Conservation (phyloP, 108 stramenopile genomes). For the Schizochytrium sp. region DNA sequence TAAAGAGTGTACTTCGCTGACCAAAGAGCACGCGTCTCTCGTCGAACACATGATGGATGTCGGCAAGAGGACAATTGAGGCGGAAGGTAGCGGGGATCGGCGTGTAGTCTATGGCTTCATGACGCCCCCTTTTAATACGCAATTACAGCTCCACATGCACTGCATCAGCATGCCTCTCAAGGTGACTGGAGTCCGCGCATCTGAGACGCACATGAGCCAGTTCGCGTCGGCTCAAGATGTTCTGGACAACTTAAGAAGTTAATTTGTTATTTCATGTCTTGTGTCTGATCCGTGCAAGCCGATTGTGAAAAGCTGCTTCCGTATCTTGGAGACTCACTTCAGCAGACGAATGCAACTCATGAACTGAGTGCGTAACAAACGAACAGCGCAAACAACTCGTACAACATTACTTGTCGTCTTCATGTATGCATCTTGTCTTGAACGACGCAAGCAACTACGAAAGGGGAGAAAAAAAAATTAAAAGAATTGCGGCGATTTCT, state of each 20-base stretch:
- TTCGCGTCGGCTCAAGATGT: background rate
- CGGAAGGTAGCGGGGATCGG: background rate
- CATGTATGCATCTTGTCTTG: too few relatives aligned
- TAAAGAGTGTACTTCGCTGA: background rate
- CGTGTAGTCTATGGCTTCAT: background rate
- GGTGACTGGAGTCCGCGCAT: background rate
- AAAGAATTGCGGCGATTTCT: background rate
- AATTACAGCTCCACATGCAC: background rate
- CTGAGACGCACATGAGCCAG: background rate
- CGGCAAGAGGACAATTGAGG: background rate
- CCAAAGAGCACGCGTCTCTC: background rate
- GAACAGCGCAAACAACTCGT: too few relatives aligned
- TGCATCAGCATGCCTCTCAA: background rate
- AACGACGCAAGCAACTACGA: background rate
- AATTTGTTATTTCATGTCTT: too few relatives aligned
- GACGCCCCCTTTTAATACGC: background rate
- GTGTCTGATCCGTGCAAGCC: too few relatives aligned
- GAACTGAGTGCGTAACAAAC: too few relatives aligned
- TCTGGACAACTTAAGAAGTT: background rate
- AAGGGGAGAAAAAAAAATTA: background rate
- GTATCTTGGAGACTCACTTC: too few relatives aligned
- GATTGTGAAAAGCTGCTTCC: too few relatives aligned
- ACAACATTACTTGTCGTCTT: too few relatives aligned
- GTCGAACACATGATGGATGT: background rate
- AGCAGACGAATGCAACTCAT: too few relatives aligned